Conservation (phyloP, 78 protist genomes). For the Guillardia theta region DNA sequence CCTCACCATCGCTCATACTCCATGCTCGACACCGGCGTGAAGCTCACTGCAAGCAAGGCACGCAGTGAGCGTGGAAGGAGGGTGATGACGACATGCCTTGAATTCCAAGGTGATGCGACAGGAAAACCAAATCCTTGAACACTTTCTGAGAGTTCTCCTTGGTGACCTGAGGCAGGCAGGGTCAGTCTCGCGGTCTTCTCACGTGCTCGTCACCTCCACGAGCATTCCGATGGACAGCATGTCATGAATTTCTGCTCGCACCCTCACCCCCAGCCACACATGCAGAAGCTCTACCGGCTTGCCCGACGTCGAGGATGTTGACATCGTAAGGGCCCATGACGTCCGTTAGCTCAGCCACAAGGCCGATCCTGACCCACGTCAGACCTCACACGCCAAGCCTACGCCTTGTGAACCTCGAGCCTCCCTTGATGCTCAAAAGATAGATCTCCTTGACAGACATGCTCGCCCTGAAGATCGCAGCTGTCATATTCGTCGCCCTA, state of each 20-base stretch:
- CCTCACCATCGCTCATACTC: constrained; percentile 13
- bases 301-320: background rate
- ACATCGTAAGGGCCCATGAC: background rate
- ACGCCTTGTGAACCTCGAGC: background rate
- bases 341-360: background rate
- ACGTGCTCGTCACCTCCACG: background rate
- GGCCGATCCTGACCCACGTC: background rate
- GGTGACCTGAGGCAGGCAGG: too few species aligned
- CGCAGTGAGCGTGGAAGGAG: background rate
- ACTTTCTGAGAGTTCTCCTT: background rate
- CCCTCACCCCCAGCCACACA: background rate
- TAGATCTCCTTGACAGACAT: background rate
- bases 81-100: background rate
- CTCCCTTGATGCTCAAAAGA: background rate
- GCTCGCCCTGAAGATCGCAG: too few species aligned
- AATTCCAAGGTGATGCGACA: background rate
- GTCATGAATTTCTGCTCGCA: background rate
- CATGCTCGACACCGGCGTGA: background rate
- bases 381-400: background rate
- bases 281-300: background rate
- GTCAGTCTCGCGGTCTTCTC: too few species aligned
- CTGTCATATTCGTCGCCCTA: too few species aligned
- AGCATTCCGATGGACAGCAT: background rate
- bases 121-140: constrained; percentile 7
- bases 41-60: background rate